phyloP scores from a whole-genome alignment of 2,329 filamentous ascomycete genomes.

The Ophiostoma perfectum region DNA sequence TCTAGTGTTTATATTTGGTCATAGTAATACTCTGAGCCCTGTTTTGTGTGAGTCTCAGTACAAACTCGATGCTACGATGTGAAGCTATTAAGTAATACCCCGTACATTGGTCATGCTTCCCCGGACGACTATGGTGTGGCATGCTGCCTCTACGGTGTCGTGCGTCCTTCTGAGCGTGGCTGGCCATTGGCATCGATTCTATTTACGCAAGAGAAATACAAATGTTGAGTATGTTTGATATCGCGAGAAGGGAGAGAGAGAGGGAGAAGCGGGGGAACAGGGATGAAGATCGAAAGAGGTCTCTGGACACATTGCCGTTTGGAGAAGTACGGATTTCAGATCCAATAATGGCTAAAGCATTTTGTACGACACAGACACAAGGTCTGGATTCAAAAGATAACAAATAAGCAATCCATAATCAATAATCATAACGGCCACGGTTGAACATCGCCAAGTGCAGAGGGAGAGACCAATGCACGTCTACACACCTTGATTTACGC shows the following conservation, averaged over 20 bases:
- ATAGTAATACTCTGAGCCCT: not conserved
- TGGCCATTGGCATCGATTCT: not conserved
- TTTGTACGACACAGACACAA: no score
- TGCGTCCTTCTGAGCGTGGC: not conserved
- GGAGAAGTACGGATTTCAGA: not conserved
- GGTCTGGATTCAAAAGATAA: no score
- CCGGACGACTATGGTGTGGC: not conserved
- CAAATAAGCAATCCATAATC: no score
- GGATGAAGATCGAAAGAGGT: not conserved
- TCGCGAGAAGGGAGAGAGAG: not conserved
- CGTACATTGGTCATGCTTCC: not conserved
- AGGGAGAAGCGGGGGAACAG: not conserved
- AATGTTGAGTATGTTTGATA: not conserved
- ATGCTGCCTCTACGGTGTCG: not conserved
- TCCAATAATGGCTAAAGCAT: no score
- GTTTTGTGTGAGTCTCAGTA: not conserved
- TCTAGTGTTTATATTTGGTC: not conserved
- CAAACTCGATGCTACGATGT: not conserved
- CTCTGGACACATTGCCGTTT: not conserved
- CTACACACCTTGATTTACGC: not conserved
- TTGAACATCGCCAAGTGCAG: no score
- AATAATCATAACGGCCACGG: no score
- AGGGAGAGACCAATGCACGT: no score
- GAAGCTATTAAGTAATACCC: constrained; percentile 10
- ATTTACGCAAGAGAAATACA: constrained; percentile 11